Base-by-base conservation (phyloP, 164 flowering plant genomes). In the Magnolia sinica region DNA sequence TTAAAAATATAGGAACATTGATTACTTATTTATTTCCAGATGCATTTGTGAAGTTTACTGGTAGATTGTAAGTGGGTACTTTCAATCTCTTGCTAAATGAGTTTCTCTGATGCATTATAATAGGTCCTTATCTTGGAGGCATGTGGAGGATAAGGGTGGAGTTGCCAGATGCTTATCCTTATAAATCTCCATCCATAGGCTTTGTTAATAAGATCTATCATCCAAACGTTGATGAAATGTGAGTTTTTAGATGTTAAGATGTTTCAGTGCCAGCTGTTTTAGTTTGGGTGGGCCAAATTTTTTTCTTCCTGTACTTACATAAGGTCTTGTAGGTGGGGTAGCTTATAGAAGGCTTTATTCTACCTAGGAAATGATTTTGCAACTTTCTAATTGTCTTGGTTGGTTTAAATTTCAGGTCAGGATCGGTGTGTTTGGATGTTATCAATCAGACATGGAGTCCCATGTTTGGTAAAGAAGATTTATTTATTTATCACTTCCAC, bases 371-470 rank as follows among this genome's bases (percentile, higher is more conserved):
- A 49, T 49, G 73, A 49, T 18, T 19, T 70, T 19, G 14, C 8
- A 70, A 68, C 50, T 52, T 31, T 31, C 73, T 72, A 9, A 77
- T 63, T 19, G 51, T 45, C 68, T 74, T 64, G 14, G 61, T 49
- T 27, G 66, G 65, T 77, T 70, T 58, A 58, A 49, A 58, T 85
- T 87, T 83, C 92, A 95, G 98, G 94, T 95, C 98, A 45, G 98
- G 98, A 45, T 95, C 98, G 49, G 97, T 95, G 74, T 95, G 98
- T 78, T 86, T 95, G 77, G 98, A 95, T 86, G 98, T 95, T 65
- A 92, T 95, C 83, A 95, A 93, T 80, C 98, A 95, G 83, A 91
- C 97, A 2, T 95, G 98, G 98, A 95, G 98, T 83, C 98, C 98
- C 50, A 95, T 95, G 98, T 95, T 95, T 77, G 98, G 98, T 95